These are phyloP conservation scores for Apiospora malaysiana DNA, from an alignment of 2,329 filamentous ascomycete genomes.

Conservation along the genomic window DNA sequence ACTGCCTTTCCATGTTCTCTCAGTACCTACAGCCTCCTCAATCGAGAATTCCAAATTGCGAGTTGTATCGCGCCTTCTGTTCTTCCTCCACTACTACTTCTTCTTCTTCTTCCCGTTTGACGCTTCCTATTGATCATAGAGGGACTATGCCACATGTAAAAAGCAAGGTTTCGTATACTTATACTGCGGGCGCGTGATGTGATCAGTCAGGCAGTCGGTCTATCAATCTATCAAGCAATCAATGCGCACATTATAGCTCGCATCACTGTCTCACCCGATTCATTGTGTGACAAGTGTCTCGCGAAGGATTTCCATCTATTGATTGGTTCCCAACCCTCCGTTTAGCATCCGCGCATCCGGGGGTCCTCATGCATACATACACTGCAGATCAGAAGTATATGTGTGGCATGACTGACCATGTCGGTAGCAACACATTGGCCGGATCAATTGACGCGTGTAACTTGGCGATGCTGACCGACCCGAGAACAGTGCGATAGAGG, in stretches of 20 bases:
- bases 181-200: not conserved
- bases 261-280: not conserved
- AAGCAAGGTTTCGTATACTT: not conserved
- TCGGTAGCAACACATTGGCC: not conserved
- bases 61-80: not conserved
- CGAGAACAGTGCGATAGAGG: slow-evolving; percentile 71
- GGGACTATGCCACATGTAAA: not conserved
- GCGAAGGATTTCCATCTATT: not conserved
- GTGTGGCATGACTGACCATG: not conserved
- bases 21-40: not conserved
- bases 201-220: not conserved
- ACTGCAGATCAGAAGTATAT: slow-evolving; percentile 1
- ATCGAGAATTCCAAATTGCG: not conserved
- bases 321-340: not conserved
- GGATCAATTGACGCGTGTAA: not conserved
- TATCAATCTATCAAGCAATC: slow-evolving; percentile 1
- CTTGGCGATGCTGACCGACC: not conserved
- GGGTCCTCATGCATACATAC: not conserved
- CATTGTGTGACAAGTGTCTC: slow-evolving; percentile 16
- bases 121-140: not conserved
- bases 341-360: not conserved
- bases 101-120: not conserved
- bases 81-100: no score
- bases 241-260: not conserved
- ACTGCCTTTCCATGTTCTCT: not conserved